Evolutionary conservation across 192 early-diverging fungal genomes (phyloP).

Genomic region (Phycomyces blakesleeanus): DNA sequence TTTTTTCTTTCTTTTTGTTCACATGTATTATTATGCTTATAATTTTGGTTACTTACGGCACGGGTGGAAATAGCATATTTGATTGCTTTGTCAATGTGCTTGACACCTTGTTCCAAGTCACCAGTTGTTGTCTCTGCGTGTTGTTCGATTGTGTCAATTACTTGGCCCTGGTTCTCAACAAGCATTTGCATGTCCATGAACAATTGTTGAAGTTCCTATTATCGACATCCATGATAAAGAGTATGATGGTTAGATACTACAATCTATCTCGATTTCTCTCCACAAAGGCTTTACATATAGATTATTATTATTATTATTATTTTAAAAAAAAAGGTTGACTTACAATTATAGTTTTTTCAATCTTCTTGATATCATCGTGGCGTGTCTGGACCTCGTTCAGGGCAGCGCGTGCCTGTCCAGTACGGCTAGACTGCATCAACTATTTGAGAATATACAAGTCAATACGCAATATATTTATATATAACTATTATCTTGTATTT

Average conservation of each 20-base stretch:
- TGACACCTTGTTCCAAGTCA: constrained; percentile 28
- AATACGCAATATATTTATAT: not conserved
- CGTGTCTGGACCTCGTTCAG: constrained; percentile 80
- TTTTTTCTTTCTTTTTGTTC: too few relatives aligned
- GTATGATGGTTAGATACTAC: not conserved
- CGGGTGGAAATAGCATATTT: constrained; percentile 27
- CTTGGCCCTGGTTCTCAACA: constrained; percentile 71
- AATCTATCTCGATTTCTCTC: too few relatives aligned
- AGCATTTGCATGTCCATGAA: constrained; percentile 86
- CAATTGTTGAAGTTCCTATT: constrained; percentile 83
- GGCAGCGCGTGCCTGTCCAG: constrained; percentile 68
- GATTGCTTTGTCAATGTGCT: constrained; percentile 25
- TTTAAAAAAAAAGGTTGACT: constrained; percentile 17
- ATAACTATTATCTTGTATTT: constrained; percentile 12
- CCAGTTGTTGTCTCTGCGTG: constrained; percentile 37
- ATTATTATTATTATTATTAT: not conserved
- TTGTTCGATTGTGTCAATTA: constrained; percentile 65
- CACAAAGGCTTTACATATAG: too few relatives aligned
- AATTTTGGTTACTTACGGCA: constrained; percentile 26
- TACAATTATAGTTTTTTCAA: constrained; percentile 82
- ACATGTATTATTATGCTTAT: too few relatives aligned
- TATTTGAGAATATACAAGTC: constrained; percentile 11
- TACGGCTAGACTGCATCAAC: constrained; percentile 67
- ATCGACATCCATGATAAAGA: too few relatives aligned
- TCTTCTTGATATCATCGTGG: constrained; percentile 80